Conservation (phyloP, 257 asterid species). For the Ophiorrhiza pumila region DNA sequence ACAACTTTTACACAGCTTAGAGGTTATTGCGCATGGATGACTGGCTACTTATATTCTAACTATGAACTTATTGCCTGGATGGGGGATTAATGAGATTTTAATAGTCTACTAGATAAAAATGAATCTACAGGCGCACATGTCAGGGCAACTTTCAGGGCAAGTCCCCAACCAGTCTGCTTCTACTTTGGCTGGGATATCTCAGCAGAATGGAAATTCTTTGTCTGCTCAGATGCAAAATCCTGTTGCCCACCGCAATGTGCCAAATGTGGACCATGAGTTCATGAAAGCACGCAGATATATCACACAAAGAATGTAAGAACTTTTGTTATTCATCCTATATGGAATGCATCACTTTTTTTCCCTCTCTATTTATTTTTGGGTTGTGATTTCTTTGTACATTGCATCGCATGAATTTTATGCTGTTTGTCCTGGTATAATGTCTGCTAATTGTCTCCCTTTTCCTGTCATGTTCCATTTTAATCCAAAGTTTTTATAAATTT, state of each 20-base stretch:
- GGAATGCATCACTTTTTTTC: background rate
- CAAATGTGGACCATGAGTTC: constrained; percentile 50
- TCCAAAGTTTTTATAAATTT: no score
- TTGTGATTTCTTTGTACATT: background rate
- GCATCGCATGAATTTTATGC: background rate
- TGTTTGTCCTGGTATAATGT: background rate
- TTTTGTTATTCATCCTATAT: constrained; percentile 13
- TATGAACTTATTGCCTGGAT: constrained; percentile 12
- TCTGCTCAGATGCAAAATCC: constrained; percentile 70
- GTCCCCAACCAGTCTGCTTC: constrained; percentile 55
- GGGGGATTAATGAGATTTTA: constrained; percentile 10
- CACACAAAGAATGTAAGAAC: constrained; percentile 61
- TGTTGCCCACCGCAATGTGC: constrained; percentile 37
- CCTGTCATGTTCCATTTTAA: background rate
- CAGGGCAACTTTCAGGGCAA: constrained; percentile 69
- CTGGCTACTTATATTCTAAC: background rate
- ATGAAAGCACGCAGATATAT: constrained; percentile 46
- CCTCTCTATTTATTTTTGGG: background rate
- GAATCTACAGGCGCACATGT: constrained; percentile 59
- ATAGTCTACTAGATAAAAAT: constrained; percentile 28
- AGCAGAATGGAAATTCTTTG: constrained; percentile 61
- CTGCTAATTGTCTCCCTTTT: background rate
- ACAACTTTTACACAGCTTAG: background rate
- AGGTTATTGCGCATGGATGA: background rate
- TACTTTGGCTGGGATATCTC: constrained; percentile 50